A percentile compares a stretch with the other conserved stretches of the same genome.
Conservation (phyloP, 1,139 yeast species). For the Yamadazyma sp. region DNA sequence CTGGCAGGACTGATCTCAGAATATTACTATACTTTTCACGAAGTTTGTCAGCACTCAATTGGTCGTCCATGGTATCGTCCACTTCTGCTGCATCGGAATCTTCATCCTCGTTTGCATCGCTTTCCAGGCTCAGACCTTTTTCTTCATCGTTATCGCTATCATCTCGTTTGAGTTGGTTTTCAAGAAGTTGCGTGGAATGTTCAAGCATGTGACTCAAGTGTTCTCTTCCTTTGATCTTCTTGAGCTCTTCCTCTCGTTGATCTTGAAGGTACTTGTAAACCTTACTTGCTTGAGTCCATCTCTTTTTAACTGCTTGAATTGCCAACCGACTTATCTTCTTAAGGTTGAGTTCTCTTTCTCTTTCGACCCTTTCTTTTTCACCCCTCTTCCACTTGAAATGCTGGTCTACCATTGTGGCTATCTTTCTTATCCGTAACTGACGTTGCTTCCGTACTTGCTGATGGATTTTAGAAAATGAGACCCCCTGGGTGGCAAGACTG, state of each 20-base stretch:
- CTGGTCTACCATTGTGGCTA: slow-evolving; percentile 80
- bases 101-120: slow-evolving; percentile 22
- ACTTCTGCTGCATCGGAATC: slow-evolving; percentile 29
- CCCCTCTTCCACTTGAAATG: slow-evolving; percentile 86
- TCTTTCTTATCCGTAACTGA: slow-evolving; percentile 65
- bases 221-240: slow-evolving; percentile 77
- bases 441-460: slow-evolving; percentile 67
- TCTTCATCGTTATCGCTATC: slow-evolving; percentile 24
- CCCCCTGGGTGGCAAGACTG: slow-evolving; percentile 74
- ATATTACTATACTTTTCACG: slow-evolving; percentile 55
- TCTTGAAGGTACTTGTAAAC: slow-evolving; percentile 59
- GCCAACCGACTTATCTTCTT: slow-evolving; percentile 74
- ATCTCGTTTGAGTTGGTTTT: slow-evolving; percentile 66
- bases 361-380: slow-evolving; percentile 78
- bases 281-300: slow-evolving; percentile 90
- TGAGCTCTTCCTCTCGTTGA: slow-evolving; percentile 65
- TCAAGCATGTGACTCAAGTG: slow-evolving; percentile 87
- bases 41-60: slow-evolving; percentile 65
- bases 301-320: slow-evolving; percentile 79
- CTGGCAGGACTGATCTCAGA: slow-evolving; percentile 21
- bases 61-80: slow-evolving; percentile 45
- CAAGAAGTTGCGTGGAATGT: slow-evolving; percentile 85
- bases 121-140: slow-evolving; percentile 18
- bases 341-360: slow-evolving; percentile 68
- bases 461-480: slow-evolving; percentile 68